phyloP scores from a whole-genome alignment of 306 rosid genomes.

The Clitoria ternatea region DNA sequence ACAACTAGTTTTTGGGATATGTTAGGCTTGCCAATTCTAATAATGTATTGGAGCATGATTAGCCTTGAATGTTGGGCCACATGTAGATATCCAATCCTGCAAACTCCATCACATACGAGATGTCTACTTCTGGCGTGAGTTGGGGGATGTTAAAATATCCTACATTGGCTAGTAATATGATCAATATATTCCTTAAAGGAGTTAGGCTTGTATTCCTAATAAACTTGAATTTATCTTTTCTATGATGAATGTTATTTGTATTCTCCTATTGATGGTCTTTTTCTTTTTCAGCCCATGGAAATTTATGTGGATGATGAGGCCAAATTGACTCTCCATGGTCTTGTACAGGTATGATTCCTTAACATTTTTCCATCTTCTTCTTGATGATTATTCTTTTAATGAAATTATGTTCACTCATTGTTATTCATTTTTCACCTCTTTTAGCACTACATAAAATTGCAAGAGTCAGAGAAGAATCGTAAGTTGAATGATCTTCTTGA shows the following conservation, averaged over 20 bases:
- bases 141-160: too few relatives aligned
- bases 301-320: slow-evolving; percentile 81
- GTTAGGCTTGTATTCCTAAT: too few relatives aligned
- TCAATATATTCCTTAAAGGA: too few relatives aligned
- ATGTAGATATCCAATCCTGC: too few relatives aligned
- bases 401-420: not conserved
- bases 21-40: too few relatives aligned
- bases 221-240: not conserved
- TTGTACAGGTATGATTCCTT: slow-evolving; percentile 48
- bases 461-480: slow-evolving; percentile 66
- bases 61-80: too few relatives aligned
- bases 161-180: too few relatives aligned
- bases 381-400: not conserved
- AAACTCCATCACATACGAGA: too few relatives aligned
- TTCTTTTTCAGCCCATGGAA: slow-evolving; percentile 66
- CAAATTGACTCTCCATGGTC: slow-evolving; percentile 79
- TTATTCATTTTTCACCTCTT: not conserved
- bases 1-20: too few relatives aligned
- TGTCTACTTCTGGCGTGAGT: too few relatives aligned
- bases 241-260: not conserved
- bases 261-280: slow-evolving; percentile 1
- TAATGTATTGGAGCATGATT: too few relatives aligned
- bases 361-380: not conserved
- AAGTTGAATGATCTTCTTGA: slow-evolving; percentile 79
- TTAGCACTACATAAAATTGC: slow-evolving; percentile 70